Conservation (phyloP, 2,329 filamentous ascomycete genomes). For the Pseudogymnoascus sp. region DNA sequence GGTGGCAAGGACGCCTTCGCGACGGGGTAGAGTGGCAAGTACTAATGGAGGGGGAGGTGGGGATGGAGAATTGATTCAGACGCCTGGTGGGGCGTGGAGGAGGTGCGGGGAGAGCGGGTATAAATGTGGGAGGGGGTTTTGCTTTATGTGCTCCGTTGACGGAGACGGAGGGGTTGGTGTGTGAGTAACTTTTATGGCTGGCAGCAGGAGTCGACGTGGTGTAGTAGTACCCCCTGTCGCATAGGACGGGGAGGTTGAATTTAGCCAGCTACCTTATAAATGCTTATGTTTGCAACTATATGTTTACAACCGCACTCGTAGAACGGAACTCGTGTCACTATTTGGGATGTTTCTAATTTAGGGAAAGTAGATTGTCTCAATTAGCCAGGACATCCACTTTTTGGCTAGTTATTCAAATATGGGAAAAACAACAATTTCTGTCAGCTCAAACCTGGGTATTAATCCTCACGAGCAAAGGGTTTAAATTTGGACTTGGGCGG, state of each 20-base stretch:
- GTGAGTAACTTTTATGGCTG: background rate
- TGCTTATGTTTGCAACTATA: background rate
- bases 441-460: background rate
- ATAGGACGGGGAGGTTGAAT: background rate
- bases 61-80: conserved; percentile 28
- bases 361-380: background rate
- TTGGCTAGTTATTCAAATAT: background rate
- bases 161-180: background rate
- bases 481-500: background rate
- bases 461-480: background rate
- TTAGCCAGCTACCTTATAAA: background rate
- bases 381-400: background rate
- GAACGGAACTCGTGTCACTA: background rate
- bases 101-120: conserved; percentile 49
- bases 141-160: conserved; percentile 40
- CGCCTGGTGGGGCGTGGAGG: conserved; percentile 41
- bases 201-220: background rate
- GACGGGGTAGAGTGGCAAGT: background rate
- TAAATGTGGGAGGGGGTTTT: conserved; percentile 48
- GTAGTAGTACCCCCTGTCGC: background rate
- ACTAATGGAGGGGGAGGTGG: background rate
- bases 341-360: background rate
- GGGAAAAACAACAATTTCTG: background rate
- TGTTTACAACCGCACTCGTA: background rate
- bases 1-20: background rate